Conservation (phyloP, 768 basidiomycete genomes). For the Baorangia bicolor region DNA sequence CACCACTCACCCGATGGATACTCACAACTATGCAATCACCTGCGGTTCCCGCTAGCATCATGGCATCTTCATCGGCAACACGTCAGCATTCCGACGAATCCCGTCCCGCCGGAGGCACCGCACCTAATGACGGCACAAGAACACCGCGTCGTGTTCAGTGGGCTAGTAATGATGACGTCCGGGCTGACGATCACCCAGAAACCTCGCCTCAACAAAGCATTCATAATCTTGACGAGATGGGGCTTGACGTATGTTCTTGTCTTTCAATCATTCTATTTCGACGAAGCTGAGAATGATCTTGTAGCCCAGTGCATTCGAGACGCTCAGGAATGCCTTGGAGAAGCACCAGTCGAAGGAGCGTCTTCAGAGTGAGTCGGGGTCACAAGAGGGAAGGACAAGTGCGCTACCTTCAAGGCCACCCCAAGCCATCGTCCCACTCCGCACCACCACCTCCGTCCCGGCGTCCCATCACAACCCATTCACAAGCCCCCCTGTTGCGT, state of each 20-base stretch:
- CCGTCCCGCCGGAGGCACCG: conserved; percentile 17
- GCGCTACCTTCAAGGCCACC: conserved; percentile 7
- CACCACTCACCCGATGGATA: neutral
- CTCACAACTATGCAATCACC: conserved; percentile 6
- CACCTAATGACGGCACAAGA: conserved; percentile 34
- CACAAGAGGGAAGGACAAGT: neutral
- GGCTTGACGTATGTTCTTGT: conserved; percentile 45
- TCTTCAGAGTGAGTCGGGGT: neutral
- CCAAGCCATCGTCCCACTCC: conserved; percentile 13
- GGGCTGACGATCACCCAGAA: neutral
- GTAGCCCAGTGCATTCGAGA: conserved; percentile 50
- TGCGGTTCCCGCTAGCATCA: conserved; percentile 11
- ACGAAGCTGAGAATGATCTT: neutral
- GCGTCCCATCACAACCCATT: conserved; percentile 4
- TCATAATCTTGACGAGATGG: conserved; percentile 55
- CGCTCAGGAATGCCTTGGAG: conserved; percentile 51
- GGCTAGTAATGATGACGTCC: conserved; percentile 34
- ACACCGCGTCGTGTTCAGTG: conserved; percentile 56
- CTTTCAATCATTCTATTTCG: neutral
- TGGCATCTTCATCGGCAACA: conserved; percentile 15
- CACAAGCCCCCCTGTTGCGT: neutral
- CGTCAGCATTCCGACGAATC: conserved; percentile 5
- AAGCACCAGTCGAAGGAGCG: conserved; percentile 39
- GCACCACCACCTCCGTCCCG: neutral
- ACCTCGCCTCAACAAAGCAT: conserved; percentile 14